phyloP scores from a whole-genome alignment of 2,329 filamentous ascomycete species.

The Emmonsiellopsis sp. region DNA sequence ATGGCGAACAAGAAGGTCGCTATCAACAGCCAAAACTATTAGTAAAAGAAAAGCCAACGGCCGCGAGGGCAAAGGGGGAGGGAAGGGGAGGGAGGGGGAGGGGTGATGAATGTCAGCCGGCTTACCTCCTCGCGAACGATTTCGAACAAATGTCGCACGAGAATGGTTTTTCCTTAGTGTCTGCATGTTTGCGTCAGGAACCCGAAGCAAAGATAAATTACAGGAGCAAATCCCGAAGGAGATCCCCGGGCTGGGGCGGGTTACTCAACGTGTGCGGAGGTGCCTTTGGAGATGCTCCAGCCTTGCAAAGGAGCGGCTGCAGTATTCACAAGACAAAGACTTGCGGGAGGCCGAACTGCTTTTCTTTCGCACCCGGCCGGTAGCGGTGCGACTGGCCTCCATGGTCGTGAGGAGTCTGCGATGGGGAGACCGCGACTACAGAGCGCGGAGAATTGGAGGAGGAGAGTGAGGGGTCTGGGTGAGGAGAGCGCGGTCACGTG shows the following conservation, averaged over 20 bases:
- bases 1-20: conserved; percentile 41
- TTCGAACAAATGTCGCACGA: conserved; percentile 41
- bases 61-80: neutral
- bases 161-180: conserved; percentile 42
- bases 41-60: conserved; percentile 1
- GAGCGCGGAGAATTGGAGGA: conserved; percentile 5
- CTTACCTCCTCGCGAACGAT: conserved; percentile 38
- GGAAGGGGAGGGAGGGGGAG: neutral
- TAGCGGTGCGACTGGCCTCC: conserved; percentile 29
- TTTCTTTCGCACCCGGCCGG: conserved; percentile 33
- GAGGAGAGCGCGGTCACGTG: neutral
- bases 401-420: conserved; percentile 13
- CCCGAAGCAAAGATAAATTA: conserved; percentile 2
- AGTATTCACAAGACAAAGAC: conserved; percentile 40
- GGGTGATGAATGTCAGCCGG: conserved; percentile 1
- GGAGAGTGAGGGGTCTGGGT: conserved; percentile 2
- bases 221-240: neutral
- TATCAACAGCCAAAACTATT: conserved; percentile 13
- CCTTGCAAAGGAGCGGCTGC: conserved; percentile 38
- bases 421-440: neutral
- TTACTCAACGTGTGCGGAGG: conserved; percentile 41
- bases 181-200: conserved; percentile 23
- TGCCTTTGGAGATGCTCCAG: conserved; percentile 43
- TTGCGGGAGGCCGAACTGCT: conserved; percentile 31
- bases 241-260: conserved; percentile 12